Conservation (phyloP, 495 filamentous ascomycete species). For the Massariosphaeria phaeospora region DNA sequence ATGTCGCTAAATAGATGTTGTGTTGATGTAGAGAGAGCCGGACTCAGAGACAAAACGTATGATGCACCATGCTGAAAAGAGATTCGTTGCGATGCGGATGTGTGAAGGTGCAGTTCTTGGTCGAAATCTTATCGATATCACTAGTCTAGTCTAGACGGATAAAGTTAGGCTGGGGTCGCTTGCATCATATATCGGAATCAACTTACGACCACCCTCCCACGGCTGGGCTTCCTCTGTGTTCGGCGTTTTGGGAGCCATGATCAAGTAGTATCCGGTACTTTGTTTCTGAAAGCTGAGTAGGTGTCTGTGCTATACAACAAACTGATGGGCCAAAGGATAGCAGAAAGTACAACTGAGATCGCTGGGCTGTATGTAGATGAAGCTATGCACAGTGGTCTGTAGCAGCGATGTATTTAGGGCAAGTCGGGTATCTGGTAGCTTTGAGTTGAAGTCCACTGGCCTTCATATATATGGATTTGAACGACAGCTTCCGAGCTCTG, state of each 20-base stretch:
- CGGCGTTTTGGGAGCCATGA: neutral
- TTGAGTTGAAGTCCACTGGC: neutral
- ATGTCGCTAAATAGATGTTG: too few species aligned
- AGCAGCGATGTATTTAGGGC: neutral
- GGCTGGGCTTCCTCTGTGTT: neutral
- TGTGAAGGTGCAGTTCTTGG: too few species aligned
- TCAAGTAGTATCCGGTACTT: too few species aligned
- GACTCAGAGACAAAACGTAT: conserved; percentile 13
- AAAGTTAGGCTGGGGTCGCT: neutral
- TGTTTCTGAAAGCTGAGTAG: too few species aligned
- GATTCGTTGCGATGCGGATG: too few species aligned
- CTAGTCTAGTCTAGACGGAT: too few species aligned
- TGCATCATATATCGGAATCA: neutral
- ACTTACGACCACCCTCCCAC: neutral
- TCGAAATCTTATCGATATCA: too few species aligned
- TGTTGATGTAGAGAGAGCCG: neutral
- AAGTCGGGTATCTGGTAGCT: neutral
- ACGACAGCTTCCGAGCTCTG: conserved; percentile 1
- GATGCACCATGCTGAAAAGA: neutral
- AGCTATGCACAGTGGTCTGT: too few species aligned
- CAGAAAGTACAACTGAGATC: too few species aligned
- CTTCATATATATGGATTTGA: conserved; percentile 3
- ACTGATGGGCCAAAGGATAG: too few species aligned
- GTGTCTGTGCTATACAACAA: too few species aligned
- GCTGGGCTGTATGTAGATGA: too few species aligned